Percentiles rank a stretch among this genome's conserved stretches.
These are phyloP conservation scores for Vigna mungo DNA, from an alignment of 306 rosid species.

Conservation along the genomic window DNA sequence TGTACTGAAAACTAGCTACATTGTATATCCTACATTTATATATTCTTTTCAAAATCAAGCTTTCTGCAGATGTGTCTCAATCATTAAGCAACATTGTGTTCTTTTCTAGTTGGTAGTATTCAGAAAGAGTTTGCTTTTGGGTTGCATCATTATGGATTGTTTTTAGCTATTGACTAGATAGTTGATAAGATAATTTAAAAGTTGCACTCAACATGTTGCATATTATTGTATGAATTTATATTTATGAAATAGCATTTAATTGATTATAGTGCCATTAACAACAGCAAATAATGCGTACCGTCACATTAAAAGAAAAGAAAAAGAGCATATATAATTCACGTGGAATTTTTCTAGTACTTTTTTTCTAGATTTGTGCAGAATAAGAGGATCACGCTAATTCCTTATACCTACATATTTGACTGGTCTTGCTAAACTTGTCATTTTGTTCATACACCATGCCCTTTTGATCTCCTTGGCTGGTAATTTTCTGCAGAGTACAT, in stretches of 20 bases:
- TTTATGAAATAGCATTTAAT: conserved; percentile 9
- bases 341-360: conserved; percentile 16
- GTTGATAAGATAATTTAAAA: conserved; percentile 24
- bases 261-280: background rate
- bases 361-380: conserved; percentile 47
- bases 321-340: background rate
- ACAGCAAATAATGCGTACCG: background rate
- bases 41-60: conserved; percentile 45
- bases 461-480: background rate
- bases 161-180: background rate
- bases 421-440: conserved; percentile 52
- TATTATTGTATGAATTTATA: background rate
- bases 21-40: conserved; percentile 4
- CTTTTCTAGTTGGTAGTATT: conserved; percentile 44
- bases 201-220: conserved; percentile 28
- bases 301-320: background rate
- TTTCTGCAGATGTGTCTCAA: conserved; percentile 53
- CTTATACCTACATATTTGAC: conserved; percentile 54
- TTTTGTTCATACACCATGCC: conserved; percentile 25
- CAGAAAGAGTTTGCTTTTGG: conserved; percentile 43
- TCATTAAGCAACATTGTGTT: conserved; percentile 62
- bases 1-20: conserved; percentile 35
- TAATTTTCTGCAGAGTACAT: conserved; percentile 10
- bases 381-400: background rate
- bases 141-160: conserved; percentile 34